Conservation (phyloP, 1,284 basidiomycete species). For the Afroboletus lepidellus region DNA sequence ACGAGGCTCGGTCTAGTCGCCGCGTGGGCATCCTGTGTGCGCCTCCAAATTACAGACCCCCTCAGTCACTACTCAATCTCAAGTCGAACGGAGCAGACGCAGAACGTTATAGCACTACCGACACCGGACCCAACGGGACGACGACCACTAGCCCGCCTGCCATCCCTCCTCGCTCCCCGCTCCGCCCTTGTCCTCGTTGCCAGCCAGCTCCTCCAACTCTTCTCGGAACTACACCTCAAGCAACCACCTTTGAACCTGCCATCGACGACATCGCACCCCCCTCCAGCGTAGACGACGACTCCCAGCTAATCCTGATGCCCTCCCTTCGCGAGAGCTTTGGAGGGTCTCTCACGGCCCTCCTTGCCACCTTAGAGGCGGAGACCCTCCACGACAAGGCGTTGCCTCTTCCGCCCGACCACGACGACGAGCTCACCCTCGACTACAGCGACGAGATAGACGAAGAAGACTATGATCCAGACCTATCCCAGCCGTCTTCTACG, state of each 20-base stretch:
- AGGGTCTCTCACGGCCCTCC: slow-evolving; percentile 30
- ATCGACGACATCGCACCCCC: background rate
- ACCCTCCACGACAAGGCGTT: slow-evolving; percentile 31
- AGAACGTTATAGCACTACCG: slow-evolving; percentile 14
- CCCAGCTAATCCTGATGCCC: slow-evolving; percentile 24
- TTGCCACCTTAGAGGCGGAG: slow-evolving; percentile 31
- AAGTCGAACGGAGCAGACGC: slow-evolving; percentile 14
- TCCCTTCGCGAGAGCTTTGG: slow-evolving; percentile 30
- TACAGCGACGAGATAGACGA: slow-evolving; percentile 29
- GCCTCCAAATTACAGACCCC: slow-evolving; percentile 34
- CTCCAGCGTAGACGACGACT: slow-evolving; percentile 8
- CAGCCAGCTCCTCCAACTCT: background rate
- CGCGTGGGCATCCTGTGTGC: slow-evolving; percentile 31
- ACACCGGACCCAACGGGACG: slow-evolving; percentile 8
- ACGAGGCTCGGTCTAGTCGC: slow-evolving; percentile 30
- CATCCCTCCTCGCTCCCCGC: slow-evolving; percentile 32
- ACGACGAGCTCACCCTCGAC: slow-evolving; percentile 20
- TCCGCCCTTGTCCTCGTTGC: slow-evolving; percentile 19
- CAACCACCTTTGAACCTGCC: slow-evolving; percentile 4
- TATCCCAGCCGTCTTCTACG: slow-evolving; percentile 22
- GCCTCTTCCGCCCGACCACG: slow-evolving; percentile 28
- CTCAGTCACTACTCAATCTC: slow-evolving; percentile 31
- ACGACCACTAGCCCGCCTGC: slow-evolving; percentile 17
- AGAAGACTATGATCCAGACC: slow-evolving; percentile 26
- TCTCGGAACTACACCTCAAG: slow-evolving; percentile 13